Evolutionary conservation across 306 rosid species (phyloP), one percentile per base, ranked within the genome.

Genomic region (Pachyrhizus erosus): DNA sequence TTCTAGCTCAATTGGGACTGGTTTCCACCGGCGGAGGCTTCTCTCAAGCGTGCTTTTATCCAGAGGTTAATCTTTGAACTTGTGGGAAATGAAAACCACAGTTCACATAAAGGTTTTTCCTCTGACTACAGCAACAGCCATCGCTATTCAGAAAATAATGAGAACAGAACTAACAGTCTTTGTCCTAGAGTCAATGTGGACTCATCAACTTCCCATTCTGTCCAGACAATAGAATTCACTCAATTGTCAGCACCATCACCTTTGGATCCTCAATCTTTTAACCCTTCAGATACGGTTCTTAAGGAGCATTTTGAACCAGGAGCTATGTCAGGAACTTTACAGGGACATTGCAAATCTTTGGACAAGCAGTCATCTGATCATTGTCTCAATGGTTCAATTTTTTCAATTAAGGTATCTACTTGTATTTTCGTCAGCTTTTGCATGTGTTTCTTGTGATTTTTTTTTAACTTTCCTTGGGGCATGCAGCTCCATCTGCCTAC

Each of bases 11-110:
- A 79, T 75, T 79, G 60, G 85, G 82, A 91, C 68, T 93, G 98
- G 97, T 93, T 93, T 89, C 89, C 58, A 39, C 94, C 97, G 17
- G 74, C 83, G 2, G 97, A 93, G 91, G 92, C 94, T 61, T 93
- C 86, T 46, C 89, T 88, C 73, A 93, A 93, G 90, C 92, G 98
- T 33, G 74, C 92, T 76, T 70, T 87, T 76, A 90, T 93, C 62
- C 94, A 90, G 83, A 88, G 78, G 62, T 78, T 91, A 82, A 89
- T 93, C 66, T 89, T 78, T 77, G 86, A 87, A 73, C 90, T 89
- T 27, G 83, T 89, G 82, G 46, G 2, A 42, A 42, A 42, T 14
- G 82, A 84, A 83, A 83, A 77, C 75, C 75, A 65, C 34, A 58
- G 72, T 48, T 82, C 75, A 65, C 77, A 33, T 39, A 88, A 87